Evolutionary conservation across 2,329 filamentous ascomycete species (phyloP).

Genomic region (Whalleya microplaca): DNA sequence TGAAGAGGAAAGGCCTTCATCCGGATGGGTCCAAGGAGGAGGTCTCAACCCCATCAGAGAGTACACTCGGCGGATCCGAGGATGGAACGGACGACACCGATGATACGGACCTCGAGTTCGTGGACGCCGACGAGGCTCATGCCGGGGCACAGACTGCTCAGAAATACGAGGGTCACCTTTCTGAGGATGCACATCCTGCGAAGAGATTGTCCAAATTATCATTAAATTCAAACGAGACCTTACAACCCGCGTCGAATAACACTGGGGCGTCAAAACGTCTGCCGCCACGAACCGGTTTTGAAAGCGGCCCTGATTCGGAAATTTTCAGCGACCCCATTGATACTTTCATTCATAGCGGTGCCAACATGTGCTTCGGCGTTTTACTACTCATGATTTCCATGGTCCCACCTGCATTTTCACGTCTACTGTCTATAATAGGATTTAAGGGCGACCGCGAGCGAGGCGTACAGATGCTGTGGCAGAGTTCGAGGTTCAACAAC

Average conservation of each 20-base stretch:
- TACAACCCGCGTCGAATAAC: conserved; percentile 4
- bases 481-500: conserved; percentile 81
- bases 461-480: conserved; percentile 87
- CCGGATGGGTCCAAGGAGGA: conserved; percentile 25
- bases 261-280: neutral
- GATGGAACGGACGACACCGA: conserved; percentile 38
- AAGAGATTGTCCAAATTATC: conserved; percentile 33
- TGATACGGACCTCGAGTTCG: conserved; percentile 53
- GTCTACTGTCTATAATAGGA: conserved; percentile 83
- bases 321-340: conserved; percentile 78
- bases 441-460: conserved; percentile 86
- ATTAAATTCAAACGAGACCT: conserved; percentile 19
- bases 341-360: conserved; percentile 85
- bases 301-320: conserved; percentile 59
- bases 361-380: conserved; percentile 87
- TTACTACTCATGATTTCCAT: conserved; percentile 87
- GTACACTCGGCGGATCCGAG: conserved; percentile 18
- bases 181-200: conserved; percentile 38
- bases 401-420: conserved; percentile 88
- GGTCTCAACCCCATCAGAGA: conserved; percentile 24
- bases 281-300: conserved; percentile 6
- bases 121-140: conserved; percentile 57
- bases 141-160: conserved; percentile 49
- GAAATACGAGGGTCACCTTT: conserved; percentile 49
- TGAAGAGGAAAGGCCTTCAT: conserved; percentile 41